These are phyloP conservation scores for Zopfia rhizophila DNA, from an alignment of 2,329 filamentous ascomycete species.

Conservation along the genomic window DNA sequence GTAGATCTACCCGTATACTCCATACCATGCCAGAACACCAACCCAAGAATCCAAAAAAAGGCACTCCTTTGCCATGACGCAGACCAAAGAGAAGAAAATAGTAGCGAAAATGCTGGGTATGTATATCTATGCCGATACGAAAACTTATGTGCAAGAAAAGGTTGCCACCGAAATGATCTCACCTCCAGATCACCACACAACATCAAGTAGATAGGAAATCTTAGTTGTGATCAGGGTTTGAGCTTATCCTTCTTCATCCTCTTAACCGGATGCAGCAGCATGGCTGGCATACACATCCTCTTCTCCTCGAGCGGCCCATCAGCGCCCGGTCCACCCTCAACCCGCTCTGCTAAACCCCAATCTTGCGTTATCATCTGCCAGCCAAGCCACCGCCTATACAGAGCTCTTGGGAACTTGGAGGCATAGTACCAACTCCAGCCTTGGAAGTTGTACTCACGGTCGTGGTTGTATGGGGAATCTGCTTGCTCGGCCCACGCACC, in stretches of 20 bases:
- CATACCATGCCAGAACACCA: too few relatives aligned
- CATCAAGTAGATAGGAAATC: too few relatives aligned
- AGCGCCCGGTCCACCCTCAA: constrained; percentile 51
- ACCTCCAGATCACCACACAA: too few relatives aligned
- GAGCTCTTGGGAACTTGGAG: constrained; percentile 79
- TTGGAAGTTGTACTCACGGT: constrained; percentile 87
- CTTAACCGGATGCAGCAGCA: constrained; percentile 91
- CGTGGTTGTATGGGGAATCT: constrained; percentile 61
- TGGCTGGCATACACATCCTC: constrained; percentile 91
- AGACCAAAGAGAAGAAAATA: too few relatives aligned
- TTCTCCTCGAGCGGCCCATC: constrained; percentile 65
- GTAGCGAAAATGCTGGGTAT: too few relatives aligned
- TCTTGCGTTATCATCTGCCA: constrained; percentile 81
- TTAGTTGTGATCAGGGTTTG: too few relatives aligned
- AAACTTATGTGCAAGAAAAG: too few relatives aligned
- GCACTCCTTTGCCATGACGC: too few relatives aligned
- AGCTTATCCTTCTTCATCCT: constrained; percentile 53
- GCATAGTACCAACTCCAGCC: constrained; percentile 95
- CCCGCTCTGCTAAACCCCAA: constrained; percentile 78
- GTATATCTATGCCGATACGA: too few relatives aligned
- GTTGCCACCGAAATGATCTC: too few relatives aligned
- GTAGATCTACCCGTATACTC: too few relatives aligned
- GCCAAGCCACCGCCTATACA: constrained; percentile 89
- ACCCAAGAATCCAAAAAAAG: too few relatives aligned
- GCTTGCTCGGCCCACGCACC: constrained; percentile 56